Evolutionary conservation across 345 rosid species (phyloP).

Genomic region (Citrus unshiu): DNA sequence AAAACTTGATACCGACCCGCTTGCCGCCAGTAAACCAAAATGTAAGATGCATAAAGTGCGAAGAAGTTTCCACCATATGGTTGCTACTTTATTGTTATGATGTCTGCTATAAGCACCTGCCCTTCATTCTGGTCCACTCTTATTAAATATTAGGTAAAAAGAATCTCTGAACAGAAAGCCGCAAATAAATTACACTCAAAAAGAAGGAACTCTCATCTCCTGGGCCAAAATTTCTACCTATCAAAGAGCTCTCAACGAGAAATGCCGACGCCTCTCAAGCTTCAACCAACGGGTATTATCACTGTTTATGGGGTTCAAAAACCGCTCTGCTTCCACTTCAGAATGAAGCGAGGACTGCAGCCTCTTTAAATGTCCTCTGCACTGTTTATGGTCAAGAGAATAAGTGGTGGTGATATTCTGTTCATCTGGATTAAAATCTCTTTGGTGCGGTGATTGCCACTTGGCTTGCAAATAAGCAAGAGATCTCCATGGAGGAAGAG

Average conservation of each 20-base stretch:
- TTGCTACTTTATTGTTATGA: slow-evolving; percentile 13
- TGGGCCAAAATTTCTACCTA: slow-evolving; percentile 22
- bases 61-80: slow-evolving; percentile 2
- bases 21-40: not conserved
- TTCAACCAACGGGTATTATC: slow-evolving; percentile 45
- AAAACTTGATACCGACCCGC: not conserved
- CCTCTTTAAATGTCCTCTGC: slow-evolving; percentile 62
- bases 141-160: slow-evolving; percentile 22
- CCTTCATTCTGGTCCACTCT: slow-evolving; percentile 20
- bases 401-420: slow-evolving; percentile 20
- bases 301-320: slow-evolving; percentile 44
- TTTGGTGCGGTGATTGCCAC: slow-evolving; percentile 70
- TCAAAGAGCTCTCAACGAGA: slow-evolving; percentile 40
- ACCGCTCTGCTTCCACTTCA: slow-evolving; percentile 51
- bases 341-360: slow-evolving; percentile 56
- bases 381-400: slow-evolving; percentile 46
- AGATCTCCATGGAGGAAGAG: slow-evolving; percentile 97
- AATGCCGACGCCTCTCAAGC: slow-evolving; percentile 43
- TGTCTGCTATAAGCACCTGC: slow-evolving; percentile 19
- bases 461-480: slow-evolving; percentile 76
- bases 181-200: slow-evolving; percentile 33
- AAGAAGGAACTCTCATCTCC: slow-evolving; percentile 23
- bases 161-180: slow-evolving; percentile 26
- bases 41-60: not conserved
- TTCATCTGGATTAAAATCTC: slow-evolving; percentile 42